These are phyloP conservation scores for Pseudogymnoascus sp. DNA, from an alignment of 2,329 filamentous ascomycete species.

Conservation along the genomic window DNA sequence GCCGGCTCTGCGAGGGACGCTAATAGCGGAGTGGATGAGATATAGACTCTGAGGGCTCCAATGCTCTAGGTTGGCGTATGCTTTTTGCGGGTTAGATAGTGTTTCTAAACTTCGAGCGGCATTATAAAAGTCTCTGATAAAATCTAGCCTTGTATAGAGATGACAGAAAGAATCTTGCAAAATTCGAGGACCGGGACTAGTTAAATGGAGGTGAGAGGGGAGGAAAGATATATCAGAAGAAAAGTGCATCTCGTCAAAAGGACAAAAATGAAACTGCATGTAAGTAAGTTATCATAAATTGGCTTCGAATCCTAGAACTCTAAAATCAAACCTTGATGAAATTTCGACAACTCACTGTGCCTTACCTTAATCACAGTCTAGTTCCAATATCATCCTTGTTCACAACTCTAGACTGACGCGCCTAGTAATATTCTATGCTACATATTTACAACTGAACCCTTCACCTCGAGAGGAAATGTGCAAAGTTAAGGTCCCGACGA, in stretches of 20 bases:
- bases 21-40: neutral
- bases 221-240: slow-evolving; percentile 1
- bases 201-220: neutral
- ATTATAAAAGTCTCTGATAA: neutral
- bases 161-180: too few species aligned
- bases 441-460: neutral
- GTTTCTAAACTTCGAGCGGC: neutral
- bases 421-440: neutral
- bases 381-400: neutral
- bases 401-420: neutral
- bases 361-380: neutral
- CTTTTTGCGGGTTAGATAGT: neutral
- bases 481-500: neutral
- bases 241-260: neutral
- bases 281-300: neutral
- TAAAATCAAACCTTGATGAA: neutral
- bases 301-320: neutral
- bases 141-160: neutral
- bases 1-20: neutral
- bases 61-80: neutral
- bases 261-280: neutral
- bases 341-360: neutral
- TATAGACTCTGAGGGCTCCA: neutral
- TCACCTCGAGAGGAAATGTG: neutral
- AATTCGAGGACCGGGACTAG: too few species aligned